Percentiles rank a stretch among this genome's conserved stretches.
Conservation (phyloP, 2,329 filamentous ascomycete species). For the Xylaria sp. region DNA sequence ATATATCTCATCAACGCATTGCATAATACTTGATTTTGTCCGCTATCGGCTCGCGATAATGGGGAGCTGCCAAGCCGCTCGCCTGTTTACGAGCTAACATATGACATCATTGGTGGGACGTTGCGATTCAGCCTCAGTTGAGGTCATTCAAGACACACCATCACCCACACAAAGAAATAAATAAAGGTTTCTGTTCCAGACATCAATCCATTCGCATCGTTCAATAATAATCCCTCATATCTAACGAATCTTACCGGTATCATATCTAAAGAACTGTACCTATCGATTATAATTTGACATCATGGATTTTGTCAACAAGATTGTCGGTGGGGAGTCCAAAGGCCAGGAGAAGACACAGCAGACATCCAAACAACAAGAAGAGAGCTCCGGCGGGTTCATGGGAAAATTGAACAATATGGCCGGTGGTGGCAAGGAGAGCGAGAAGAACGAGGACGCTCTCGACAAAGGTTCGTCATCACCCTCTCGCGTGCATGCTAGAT, state of each 20-base stretch:
- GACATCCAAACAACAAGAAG: constrained; percentile 40
- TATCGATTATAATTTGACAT: constrained; percentile 20
- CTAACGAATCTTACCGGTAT: not conserved
- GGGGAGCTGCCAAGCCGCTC: not conserved
- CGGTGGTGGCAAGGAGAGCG: constrained; percentile 74
- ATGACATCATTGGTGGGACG: constrained; percentile 14
- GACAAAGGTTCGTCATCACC: constrained; percentile 70
- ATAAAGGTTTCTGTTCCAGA: no score
- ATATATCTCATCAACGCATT: no score
- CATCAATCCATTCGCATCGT: no score
- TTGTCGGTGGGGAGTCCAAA: constrained; percentile 46
- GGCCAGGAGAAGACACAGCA: constrained; percentile 43
- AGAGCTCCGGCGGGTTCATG: constrained; percentile 59
- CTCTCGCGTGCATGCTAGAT: not conserved
- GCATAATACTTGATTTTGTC: not conserved
- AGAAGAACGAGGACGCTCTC: constrained; percentile 82
- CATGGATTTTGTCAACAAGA: constrained; percentile 63
- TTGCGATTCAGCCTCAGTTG: not conserved
- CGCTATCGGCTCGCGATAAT: not conserved
- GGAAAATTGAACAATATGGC: constrained; percentile 74
- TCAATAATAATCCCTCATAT: no score
- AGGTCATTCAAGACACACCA: not conserved
- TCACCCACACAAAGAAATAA: no score
- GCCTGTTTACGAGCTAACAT: no score
- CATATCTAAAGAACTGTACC: not conserved